These are phyloP conservation scores for Isabelozyma pseudorhagii DNA, from an alignment of 805 yeast species.

Conservation along the genomic window DNA sequence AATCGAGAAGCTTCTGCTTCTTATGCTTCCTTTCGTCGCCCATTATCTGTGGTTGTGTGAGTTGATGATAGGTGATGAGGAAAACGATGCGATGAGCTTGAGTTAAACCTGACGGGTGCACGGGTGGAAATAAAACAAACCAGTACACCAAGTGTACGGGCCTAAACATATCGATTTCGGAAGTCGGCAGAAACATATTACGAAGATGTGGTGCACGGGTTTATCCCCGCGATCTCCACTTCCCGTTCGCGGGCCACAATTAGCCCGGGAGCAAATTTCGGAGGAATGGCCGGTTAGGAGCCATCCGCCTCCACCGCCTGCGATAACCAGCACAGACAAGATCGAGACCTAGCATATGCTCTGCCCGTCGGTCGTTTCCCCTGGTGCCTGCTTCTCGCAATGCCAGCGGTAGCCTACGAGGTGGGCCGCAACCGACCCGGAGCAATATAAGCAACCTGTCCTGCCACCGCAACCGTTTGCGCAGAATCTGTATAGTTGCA, in stretches of 20 bases:
- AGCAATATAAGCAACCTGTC: too few relatives aligned
- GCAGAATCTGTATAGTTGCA: background rate
- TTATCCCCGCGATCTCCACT: background rate
- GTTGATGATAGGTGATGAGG: background rate
- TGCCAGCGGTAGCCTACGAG: too few relatives aligned
- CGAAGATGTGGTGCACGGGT: background rate
- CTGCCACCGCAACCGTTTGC: too few relatives aligned
- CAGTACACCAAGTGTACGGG: background rate
- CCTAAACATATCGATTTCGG: too few relatives aligned
- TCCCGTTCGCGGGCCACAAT: too few relatives aligned
- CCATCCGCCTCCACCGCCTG: background rate
- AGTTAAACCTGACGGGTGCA: background rate
- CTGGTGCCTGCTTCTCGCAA: too few relatives aligned
- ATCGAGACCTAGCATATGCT: too few relatives aligned
- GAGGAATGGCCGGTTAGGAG: background rate
- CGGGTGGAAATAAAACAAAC: background rate
- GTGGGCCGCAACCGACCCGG: too few relatives aligned
- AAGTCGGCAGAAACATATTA: too few relatives aligned
- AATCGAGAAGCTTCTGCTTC: conserved; percentile 44
- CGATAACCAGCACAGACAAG: background rate
- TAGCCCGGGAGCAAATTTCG: background rate
- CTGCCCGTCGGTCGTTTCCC: too few relatives aligned
- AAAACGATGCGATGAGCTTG: background rate
- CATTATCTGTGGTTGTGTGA: conserved; percentile 3
- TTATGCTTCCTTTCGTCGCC: conserved; percentile 41